A percentile compares a stretch with the other conserved stretches of the same genome.
Evolutionary conservation across 2,329 filamentous ascomycete genomes (phyloP).

Genomic region (Microdochium trichocladiopsis): DNA sequence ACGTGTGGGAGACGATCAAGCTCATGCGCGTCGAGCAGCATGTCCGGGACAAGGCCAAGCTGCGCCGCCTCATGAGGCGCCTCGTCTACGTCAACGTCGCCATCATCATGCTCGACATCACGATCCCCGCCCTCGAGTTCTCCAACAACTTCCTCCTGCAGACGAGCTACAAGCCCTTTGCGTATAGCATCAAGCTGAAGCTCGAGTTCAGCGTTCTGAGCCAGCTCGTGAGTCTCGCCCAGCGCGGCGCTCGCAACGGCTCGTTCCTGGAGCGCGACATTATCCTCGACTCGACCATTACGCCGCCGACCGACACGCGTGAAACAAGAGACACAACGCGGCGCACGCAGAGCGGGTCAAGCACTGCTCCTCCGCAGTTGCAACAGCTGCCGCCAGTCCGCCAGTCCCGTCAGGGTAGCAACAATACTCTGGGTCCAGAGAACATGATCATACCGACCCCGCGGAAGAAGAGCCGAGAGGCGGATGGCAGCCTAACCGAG

Average conservation of each 20-base stretch:
- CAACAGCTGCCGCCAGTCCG: neutral
- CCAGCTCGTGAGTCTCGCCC: constrained; percentile 16
- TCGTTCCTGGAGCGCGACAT: neutral
- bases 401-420: neutral
- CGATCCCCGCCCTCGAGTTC: constrained; percentile 29
- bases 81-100: constrained; percentile 33
- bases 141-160: constrained; percentile 30
- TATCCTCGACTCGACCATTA: neutral
- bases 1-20: constrained; percentile 44
- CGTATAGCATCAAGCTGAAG: constrained; percentile 40
- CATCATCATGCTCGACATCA: constrained; percentile 31
- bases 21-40: constrained; percentile 5
- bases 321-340: neutral
- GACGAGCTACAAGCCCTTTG: constrained; percentile 30
- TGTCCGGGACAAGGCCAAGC: neutral
- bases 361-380: neutral
- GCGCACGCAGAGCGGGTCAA: neutral
- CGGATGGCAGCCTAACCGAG: neutral
- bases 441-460: neutral
- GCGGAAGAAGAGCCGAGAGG: neutral
- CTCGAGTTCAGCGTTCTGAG: constrained; percentile 50
- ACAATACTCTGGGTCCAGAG: neutral
- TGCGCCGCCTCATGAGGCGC: constrained; percentile 23
- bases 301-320: neutral
- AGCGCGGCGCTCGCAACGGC: neutral